Evolutionary conservation across 805 yeast species (phyloP).

Genomic region (Hermanozyma aechmeae): DNA sequence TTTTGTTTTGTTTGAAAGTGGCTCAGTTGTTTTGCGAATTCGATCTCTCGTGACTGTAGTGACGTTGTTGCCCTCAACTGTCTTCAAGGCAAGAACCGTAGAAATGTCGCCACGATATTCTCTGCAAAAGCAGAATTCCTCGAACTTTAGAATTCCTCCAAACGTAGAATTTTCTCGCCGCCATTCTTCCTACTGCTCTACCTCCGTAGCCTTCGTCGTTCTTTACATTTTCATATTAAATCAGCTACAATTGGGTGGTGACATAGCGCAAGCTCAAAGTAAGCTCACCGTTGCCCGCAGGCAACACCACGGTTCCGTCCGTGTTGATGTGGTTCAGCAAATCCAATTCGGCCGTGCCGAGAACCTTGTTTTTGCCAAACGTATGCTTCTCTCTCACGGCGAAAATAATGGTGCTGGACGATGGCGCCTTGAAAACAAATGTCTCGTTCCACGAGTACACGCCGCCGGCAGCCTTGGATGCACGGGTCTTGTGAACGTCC

Average conservation of each 20-base stretch:
- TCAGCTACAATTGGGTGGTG: conserved; percentile 5
- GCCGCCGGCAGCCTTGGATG: conserved; percentile 40
- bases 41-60: too few relatives aligned
- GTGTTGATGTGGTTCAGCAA: conserved; percentile 40
- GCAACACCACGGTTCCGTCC: neutral
- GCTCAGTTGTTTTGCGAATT: too few relatives aligned
- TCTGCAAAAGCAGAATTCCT: too few relatives aligned
- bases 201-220: too few relatives aligned
- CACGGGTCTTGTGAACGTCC: conserved; percentile 58
- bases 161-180: too few relatives aligned
- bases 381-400: conserved; percentile 58
- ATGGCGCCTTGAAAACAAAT: conserved; percentile 55
- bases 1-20: neutral
- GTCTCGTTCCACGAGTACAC: conserved; percentile 51
- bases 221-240: too few relatives aligned
- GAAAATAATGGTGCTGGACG: conserved; percentile 52
- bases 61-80: too few relatives aligned
- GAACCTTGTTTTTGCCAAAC: conserved; percentile 58
- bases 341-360: conserved; percentile 50
- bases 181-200: too few relatives aligned
- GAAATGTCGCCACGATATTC: too few relatives aligned
- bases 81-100: too few relatives aligned
- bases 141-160: too few relatives aligned
- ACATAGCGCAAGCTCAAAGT: conserved; percentile 28
- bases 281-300: conserved; percentile 28